A percentile compares a stretch with the other conserved stretches of the same genome.
Conservation (phyloP, 2,329 filamentous ascomycete genomes). For the Phyllosticta citrichinensis region DNA sequence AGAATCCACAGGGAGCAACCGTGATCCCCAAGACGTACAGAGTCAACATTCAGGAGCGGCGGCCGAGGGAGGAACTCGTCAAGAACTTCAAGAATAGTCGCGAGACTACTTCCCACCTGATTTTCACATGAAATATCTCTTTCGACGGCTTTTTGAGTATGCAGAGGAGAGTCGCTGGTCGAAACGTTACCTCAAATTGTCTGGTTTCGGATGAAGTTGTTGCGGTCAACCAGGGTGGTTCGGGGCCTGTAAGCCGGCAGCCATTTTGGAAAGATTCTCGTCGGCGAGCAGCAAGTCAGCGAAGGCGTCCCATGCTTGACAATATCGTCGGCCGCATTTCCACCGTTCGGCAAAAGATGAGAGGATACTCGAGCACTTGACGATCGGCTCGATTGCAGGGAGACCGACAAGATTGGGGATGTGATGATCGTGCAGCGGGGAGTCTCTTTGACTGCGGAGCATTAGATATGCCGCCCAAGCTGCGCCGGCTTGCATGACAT, state of each 20-base stretch:
- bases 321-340: not conserved
- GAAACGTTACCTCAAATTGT: no score
- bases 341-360: slow-evolving; percentile 6
- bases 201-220: not conserved
- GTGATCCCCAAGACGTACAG: slow-evolving; percentile 5
- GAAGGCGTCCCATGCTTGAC: slow-evolving; percentile 6
- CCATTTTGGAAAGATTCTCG: not conserved
- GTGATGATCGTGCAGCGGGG: not conserved
- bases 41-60: slow-evolving; percentile 1
- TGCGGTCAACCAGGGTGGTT: not conserved
- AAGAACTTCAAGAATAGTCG: slow-evolving; percentile 3
- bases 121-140: not conserved
- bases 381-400: slow-evolving; percentile 1
- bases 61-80: slow-evolving; percentile 2
- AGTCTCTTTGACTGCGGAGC: slow-evolving; percentile 5
- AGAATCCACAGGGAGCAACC: slow-evolving; percentile 4
- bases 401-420: not conserved
- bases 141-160: no score
- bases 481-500: slow-evolving; percentile 9
- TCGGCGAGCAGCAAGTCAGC: slow-evolving; percentile 1
- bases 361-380: slow-evolving; percentile 2
- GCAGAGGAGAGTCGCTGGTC: no score
- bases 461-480: slow-evolving; percentile 9
- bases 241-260: not conserved
- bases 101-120: slow-evolving; percentile 2